Conservation (phyloP, 2,329 filamentous ascomycete genomes). For the Alternaria sp. region DNA sequence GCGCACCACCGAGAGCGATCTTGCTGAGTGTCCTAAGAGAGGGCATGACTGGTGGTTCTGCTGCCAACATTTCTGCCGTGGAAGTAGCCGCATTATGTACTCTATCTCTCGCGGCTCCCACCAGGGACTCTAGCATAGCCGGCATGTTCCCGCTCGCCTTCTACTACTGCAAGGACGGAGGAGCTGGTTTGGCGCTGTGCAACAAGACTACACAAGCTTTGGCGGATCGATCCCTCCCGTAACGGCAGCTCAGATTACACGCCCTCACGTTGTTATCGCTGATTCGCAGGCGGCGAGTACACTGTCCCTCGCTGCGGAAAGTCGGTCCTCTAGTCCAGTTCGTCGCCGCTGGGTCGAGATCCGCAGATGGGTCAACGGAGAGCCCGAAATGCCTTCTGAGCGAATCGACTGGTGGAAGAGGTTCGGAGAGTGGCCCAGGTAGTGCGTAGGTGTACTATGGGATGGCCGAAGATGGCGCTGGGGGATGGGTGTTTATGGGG, state of each 20-base stretch:
- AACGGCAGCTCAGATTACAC: slow-evolving; percentile 34
- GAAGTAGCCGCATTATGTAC: slow-evolving; percentile 41
- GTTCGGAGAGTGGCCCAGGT: slow-evolving; percentile 1
- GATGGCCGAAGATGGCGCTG: slow-evolving; percentile 8
- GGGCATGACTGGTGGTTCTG: slow-evolving; percentile 44
- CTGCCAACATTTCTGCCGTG: slow-evolving; percentile 21
- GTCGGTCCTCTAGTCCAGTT: slow-evolving; percentile 23
- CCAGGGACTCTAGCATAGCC: slow-evolving; percentile 35
- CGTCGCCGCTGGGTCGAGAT: slow-evolving; percentile 14
- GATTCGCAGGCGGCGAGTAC: slow-evolving; percentile 30
- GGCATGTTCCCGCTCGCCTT: slow-evolving; percentile 27
- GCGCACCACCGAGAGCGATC: slow-evolving; percentile 47
- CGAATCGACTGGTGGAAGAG: slow-evolving; percentile 21
- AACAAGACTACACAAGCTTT: slow-evolving; percentile 39
- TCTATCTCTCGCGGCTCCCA: slow-evolving; percentile 28
- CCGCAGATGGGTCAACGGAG: slow-evolving; percentile 9
- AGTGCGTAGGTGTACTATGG: slow-evolving; percentile 8
- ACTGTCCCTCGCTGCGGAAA: slow-evolving; percentile 32
- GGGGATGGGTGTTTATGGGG: slow-evolving; percentile 14
- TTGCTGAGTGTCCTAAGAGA: slow-evolving; percentile 50
- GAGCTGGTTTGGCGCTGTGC: slow-evolving; percentile 11
- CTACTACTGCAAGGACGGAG: slow-evolving; percentile 14
- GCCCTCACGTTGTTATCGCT: slow-evolving; percentile 27
- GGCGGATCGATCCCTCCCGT: slow-evolving; percentile 38
- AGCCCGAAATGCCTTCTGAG: slow-evolving; percentile 10